Conservation (phyloP, 2,329 filamentous ascomycete species). For the Macrophomina pseudophaseolina region DNA sequence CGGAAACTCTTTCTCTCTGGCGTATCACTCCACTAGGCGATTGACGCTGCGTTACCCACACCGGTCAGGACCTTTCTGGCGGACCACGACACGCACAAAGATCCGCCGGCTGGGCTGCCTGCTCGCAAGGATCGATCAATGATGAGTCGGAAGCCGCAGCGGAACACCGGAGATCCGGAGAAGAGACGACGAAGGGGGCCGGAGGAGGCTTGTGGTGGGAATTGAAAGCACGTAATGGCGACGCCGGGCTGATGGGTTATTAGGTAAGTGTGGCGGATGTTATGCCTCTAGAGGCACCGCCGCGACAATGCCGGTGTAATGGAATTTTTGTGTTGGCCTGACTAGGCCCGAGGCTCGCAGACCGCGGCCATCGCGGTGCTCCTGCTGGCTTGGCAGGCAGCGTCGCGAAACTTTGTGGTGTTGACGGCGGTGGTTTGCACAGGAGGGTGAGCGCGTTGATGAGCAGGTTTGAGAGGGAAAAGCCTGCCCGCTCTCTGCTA, state of each 20-base stretch:
- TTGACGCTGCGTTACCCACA: constrained; percentile 5
- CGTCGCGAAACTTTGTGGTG: not conserved
- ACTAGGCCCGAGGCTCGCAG: not conserved
- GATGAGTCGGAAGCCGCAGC: not conserved
- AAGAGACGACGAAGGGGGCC: not conserved
- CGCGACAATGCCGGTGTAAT: not conserved
- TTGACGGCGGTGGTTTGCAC: not conserved
- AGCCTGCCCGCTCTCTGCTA: not conserved
- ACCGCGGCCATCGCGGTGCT: not conserved
- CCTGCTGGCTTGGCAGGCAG: not conserved
- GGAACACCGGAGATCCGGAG: constrained; percentile 3
- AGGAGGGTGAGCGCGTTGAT: not conserved
- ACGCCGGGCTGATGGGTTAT: constrained; percentile 19
- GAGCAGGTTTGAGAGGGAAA: constrained; percentile 21
- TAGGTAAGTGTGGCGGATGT: constrained; percentile 23
- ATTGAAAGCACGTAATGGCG: constrained; percentile 13
- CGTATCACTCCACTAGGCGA: not conserved
- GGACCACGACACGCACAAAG: not conserved
- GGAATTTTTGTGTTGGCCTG: not conserved
- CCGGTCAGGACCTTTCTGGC: constrained; percentile 11
- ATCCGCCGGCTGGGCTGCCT: not conserved
- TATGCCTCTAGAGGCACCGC: constrained; percentile 18
- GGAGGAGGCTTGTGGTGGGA: not conserved
- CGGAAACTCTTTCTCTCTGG: not conserved
- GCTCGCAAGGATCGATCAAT: constrained; percentile 3